Base-by-base conservation (phyloP, 139 green algal species). In the Nannochloris sp. region DNA sequence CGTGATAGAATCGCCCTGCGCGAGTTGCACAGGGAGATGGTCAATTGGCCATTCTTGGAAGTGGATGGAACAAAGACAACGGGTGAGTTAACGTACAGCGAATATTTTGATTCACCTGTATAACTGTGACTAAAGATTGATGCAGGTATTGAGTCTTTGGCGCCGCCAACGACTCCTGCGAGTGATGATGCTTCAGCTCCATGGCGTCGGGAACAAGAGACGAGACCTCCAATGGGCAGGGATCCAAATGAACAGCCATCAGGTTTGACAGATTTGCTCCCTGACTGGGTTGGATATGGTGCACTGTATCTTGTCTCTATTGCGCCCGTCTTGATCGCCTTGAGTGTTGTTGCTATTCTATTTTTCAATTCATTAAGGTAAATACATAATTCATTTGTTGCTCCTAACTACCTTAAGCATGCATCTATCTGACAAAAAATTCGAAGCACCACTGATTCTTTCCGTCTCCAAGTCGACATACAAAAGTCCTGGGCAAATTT, bases 281-380 rank as follows among this genome's bases (percentile, higher is more conserved):
- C 85, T 10, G 84, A 84, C 57, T 92, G 85, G 87, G 69, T 95
- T 23, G 89, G 89, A 10, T 94, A 90, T 61, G 72, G 79, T 53
- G 74, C 78, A 16, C 74, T 96, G 15, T 96, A 95, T 61, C 67
- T 82, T 25, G 69, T 96, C 24, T 86, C 73, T 23, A 59, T 75
- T 25, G 75, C 89, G 27, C 89, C 89, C 15, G 75, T 90, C 10
- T n/a, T 96, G 24, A 81, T 96, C 36, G 85, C 72, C n/a, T 37
- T 87, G 4, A 67, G 50, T 23, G 80, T 83, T 19, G 64, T 94
- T 7, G 27, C 67, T 14, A 64, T 95, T 4, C 79, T 96, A 3
- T 96, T 96, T 73, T 81, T 83, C 62, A 92, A 84, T 76, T 92
- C 86, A 0, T 75, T 95, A 40, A 79, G 82, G 48, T 94, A 61